Base-by-base conservation (phyloP, 208 protist genomes). In the Leishmania major region DNA sequence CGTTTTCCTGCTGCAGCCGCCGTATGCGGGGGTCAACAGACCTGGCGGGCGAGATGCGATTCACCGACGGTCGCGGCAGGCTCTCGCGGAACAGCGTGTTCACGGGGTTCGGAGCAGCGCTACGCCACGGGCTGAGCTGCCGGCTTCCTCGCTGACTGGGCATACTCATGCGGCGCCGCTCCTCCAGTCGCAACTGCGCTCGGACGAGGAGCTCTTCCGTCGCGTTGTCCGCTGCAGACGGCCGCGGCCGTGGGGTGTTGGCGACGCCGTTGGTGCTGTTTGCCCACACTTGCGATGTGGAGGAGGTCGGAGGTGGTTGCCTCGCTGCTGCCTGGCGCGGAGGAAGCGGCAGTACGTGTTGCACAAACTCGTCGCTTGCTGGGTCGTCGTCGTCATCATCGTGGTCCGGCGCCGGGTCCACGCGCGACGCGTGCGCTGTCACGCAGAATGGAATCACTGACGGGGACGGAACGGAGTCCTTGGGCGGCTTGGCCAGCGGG, bases 1-100 rank as follows among this genome's bases (percentile, higher is more conserved):
- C 31, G 80, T 90, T 89, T 64, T 94, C 91, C 77, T 88, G 79
- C 51, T 82, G 66, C n/a, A 94, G 80, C 10, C 89, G 89, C 4
- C 80, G 81, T 69, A 81, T 37, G 35, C 75, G 70, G 3, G 84
- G 85, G n/a, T 89, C 89, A 15, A 73, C 40, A 40, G 77, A 82
- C 31, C 45, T 45, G n/a, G 70, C 55, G 15, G 74, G 45, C 8
- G 64, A 76, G 49, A 76, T 77, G 49, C 40, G 51, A 40, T 43
- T 69, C 28, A 43, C 28, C 77, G 76, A 49, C 69, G 28, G 69
- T 0, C 15, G 69, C 17, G 70, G 55, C 28, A 22, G 47, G 59
- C 74, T 67, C 40, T 83, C 73, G 49, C 59, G 75, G 49, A 66
- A 76, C n/a, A 67, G 66, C 3, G 71, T 70, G 2, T 70, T 47